Conservation (phyloP, 768 basidiomycete species). For the Tylopilus balloui region DNA sequence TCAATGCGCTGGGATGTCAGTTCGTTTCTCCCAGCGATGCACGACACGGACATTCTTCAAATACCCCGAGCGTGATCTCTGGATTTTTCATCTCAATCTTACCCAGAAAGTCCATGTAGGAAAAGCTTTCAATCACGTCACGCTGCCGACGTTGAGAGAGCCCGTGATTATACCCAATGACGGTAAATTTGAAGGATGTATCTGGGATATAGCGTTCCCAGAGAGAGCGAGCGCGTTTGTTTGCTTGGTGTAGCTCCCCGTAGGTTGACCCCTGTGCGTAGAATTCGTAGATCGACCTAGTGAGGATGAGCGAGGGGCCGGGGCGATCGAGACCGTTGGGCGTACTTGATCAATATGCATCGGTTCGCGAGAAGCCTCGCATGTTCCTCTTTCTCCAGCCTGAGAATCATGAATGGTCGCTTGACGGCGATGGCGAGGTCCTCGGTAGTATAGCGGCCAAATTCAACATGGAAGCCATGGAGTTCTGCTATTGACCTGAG, state of each 20-base stretch:
- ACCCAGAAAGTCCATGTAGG: slow-evolving; percentile 80
- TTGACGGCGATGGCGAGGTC: slow-evolving; percentile 43
- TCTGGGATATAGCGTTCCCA: slow-evolving; percentile 60
- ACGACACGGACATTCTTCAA: slow-evolving; percentile 76
- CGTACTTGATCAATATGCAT: slow-evolving; percentile 82
- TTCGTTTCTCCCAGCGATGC: neutral
- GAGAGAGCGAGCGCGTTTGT: slow-evolving; percentile 37
- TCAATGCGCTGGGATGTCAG: neutral
- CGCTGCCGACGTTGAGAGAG: slow-evolving; percentile 64
- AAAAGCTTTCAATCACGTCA: slow-evolving; percentile 71
- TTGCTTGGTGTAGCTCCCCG: slow-evolving; percentile 59
- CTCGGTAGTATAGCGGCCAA: slow-evolving; percentile 39
- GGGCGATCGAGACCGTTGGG: neutral
- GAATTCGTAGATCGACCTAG: slow-evolving; percentile 73
- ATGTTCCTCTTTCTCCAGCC: slow-evolving; percentile 66
- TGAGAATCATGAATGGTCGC: slow-evolving; percentile 72
- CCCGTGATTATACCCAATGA: slow-evolving; percentile 70
- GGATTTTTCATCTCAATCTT: slow-evolving; percentile 79
- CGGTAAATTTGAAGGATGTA: slow-evolving; percentile 77
- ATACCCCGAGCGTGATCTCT: slow-evolving; percentile 65
- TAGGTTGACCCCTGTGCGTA: slow-evolving; percentile 71
- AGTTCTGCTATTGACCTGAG: slow-evolving; percentile 73
- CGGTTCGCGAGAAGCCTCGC: slow-evolving; percentile 68
- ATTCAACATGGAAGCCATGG: slow-evolving; percentile 54
- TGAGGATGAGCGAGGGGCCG: neutral